These are phyloP conservation scores for Ustilago nuda DNA, from an alignment of 1,284 basidiomycete genomes.

Conservation along the genomic window DNA sequence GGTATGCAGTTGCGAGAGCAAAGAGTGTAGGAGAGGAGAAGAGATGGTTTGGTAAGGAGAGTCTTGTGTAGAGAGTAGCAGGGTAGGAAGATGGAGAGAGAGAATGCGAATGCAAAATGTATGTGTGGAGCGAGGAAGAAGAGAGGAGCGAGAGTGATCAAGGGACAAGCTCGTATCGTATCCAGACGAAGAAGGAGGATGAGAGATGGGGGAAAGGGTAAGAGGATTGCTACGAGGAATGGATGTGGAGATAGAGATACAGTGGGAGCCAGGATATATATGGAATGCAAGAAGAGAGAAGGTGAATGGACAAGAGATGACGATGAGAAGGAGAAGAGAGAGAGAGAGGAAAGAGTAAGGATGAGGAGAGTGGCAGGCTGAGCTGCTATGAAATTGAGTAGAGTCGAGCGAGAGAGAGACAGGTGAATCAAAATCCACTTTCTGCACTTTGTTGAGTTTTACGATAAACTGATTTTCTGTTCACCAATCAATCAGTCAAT, in stretches of 20 bases:
- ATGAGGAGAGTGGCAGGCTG: neutral
- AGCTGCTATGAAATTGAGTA: neutral
- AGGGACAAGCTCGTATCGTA: constrained; percentile 31
- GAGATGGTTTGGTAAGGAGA: neutral
- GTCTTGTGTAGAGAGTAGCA: neutral
- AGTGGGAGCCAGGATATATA: constrained; percentile 23
- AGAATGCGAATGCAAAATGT: constrained; percentile 7
- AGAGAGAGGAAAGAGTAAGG: neutral
- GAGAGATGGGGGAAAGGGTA: neutral
- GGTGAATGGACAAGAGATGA: constrained; percentile 6
- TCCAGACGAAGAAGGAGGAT: constrained; percentile 43
- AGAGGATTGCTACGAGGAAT: too few species aligned
- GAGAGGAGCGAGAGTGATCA: constrained; percentile 2
- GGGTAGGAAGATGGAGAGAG: neutral
- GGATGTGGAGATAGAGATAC: constrained; percentile 10
- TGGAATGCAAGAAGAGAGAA: constrained; percentile 10
- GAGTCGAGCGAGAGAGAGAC: constrained; percentile 13
- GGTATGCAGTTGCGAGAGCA: neutral
- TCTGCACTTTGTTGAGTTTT: neutral
- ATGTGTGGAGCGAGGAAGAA: constrained; percentile 1
- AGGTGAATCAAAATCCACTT: constrained; percentile 23
- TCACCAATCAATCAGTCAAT: neutral
- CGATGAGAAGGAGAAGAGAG: constrained; percentile 3
- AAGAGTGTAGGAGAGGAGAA: neutral
- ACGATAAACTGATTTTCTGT: neutral